Evolutionary conservation across 176 grass and related monocot species (phyloP), one percentile per base, ranked within the genome.

Genomic region (Avena insularis): DNA sequence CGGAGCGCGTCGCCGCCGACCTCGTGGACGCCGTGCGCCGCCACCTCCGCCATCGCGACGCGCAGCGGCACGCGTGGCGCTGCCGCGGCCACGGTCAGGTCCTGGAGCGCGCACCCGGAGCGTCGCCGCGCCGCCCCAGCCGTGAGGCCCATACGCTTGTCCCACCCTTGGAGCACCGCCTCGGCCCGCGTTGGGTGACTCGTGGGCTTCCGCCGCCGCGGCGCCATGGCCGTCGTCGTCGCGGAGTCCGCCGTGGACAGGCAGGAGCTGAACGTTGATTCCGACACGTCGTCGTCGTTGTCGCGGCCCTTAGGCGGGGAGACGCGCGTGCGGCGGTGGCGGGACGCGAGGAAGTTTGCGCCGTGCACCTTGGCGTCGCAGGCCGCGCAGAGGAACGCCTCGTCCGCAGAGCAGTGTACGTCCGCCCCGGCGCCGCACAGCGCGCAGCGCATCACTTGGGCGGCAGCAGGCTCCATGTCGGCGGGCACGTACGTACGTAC

Each of bases 311-410:
- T 61, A 1, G n/a, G 57, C 20, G 31, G 67, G 33, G 40, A 29
- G 78, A 76, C 4, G 70, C 78, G 74, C 40, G 77, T 86, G 51
- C 95, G 91, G 79, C 81, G 85, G 86, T 97, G 95, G 0, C 93
- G 90, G 0, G 93, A 92, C 21, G 91, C 93, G 45, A 98, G 95
- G 81, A 98, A 93, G 84, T 96, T 98, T 15, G 96, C 96, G 62
- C 93, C 92, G 82, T 98, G 96, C 8, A 98, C 96, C 50, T 86
- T 29, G 63, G 89, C 93, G 73, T 98, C 93, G 88, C 95, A 98
- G 2, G 71, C 3, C 38, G 21, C 70, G 88, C 95, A 95, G 2
- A 98, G 84, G 78, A 92, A 88, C 15, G 95, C 95, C 17, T 83
- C 84, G 90, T 95, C 95, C 3, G 93, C 83, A 31, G 83, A 90